Evolutionary conservation across 2,329 filamentous ascomycete genomes (phyloP).

Genomic region (Capronia coronata): DNA sequence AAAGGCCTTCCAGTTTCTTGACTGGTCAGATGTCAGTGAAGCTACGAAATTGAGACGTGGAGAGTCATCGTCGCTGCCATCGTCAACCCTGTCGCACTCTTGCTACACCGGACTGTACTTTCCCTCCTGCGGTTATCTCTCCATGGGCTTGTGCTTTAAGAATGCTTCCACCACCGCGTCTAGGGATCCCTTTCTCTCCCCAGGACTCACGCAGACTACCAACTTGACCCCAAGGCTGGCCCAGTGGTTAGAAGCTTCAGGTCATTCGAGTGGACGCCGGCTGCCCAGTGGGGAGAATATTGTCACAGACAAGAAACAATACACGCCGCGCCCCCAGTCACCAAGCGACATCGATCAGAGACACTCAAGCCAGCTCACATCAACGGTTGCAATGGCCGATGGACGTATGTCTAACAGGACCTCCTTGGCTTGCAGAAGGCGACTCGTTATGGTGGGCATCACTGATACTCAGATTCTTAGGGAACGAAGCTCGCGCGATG

Average conservation of each 20-base stretch:
- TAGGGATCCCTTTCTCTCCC: slow-evolving; percentile 7
- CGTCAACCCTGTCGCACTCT: slow-evolving; percentile 2
- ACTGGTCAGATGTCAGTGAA: slow-evolving; percentile 19
- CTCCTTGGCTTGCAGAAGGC: slow-evolving; percentile 7
- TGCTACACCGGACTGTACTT: neutral
- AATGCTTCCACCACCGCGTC: slow-evolving; percentile 19
- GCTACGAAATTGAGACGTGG: slow-evolving; percentile 18
- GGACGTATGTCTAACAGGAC: slow-evolving; percentile 24
- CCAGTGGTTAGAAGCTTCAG: slow-evolving; percentile 11
- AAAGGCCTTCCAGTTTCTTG: slow-evolving; percentile 8
- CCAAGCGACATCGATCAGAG: slow-evolving; percentile 3
- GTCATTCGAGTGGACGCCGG: slow-evolving; percentile 5
- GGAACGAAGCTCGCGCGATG: slow-evolving; percentile 58
- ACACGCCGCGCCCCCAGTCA: slow-evolving; percentile 9
- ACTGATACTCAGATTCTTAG: slow-evolving; percentile 35
- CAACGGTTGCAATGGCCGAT: slow-evolving; percentile 24
- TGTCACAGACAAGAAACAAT: neutral
- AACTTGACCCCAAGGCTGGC: slow-evolving; percentile 12
- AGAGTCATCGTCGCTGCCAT: neutral
- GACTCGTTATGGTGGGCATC: too few relatives aligned
- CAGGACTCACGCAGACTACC: slow-evolving; percentile 9
- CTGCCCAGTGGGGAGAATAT: neutral
- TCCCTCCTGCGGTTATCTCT: slow-evolving; percentile 2
- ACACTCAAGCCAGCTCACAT: slow-evolving; percentile 1
- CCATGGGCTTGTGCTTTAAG: slow-evolving; percentile 13